Percentiles rank a stretch among this genome's conserved stretches.
Conservation (phyloP, 441 rosid genomes). For the Syzygium syzygioides region DNA sequence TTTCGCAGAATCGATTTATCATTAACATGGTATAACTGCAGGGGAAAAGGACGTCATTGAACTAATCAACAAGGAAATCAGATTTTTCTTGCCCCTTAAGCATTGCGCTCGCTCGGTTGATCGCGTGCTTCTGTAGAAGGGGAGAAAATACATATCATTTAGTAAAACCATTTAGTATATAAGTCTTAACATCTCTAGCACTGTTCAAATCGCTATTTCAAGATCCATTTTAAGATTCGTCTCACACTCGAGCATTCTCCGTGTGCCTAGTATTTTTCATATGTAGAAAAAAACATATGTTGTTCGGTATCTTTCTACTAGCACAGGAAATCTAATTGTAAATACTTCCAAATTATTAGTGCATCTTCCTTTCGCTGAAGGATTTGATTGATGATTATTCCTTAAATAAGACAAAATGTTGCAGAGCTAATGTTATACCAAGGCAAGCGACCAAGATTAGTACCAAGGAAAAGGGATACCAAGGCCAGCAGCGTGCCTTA, state of each 20-base stretch:
- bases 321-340: not conserved
- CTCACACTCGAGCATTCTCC: not conserved
- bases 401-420: not conserved
- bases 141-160: not conserved
- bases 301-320: not conserved
- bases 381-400: not conserved
- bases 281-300: not conserved
- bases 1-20: not conserved
- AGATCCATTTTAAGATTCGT: not conserved
- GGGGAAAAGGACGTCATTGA: not conserved
- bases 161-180: too few species aligned
- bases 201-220: not conserved
- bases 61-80: not conserved
- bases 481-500: not conserved
- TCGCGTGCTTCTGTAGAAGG: not conserved
- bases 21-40: not conserved
- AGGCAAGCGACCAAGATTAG: not conserved
- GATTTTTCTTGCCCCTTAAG: not conserved
- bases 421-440: not conserved
- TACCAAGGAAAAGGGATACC: not conserved
- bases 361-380: not conserved
- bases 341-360: not conserved
- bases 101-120: not conserved
- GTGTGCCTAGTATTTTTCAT: rapidly evolving
- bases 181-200: not conserved